phyloP scores from a whole-genome alignment of 768 basidiomycete genomes.

The Russula abietina region DNA sequence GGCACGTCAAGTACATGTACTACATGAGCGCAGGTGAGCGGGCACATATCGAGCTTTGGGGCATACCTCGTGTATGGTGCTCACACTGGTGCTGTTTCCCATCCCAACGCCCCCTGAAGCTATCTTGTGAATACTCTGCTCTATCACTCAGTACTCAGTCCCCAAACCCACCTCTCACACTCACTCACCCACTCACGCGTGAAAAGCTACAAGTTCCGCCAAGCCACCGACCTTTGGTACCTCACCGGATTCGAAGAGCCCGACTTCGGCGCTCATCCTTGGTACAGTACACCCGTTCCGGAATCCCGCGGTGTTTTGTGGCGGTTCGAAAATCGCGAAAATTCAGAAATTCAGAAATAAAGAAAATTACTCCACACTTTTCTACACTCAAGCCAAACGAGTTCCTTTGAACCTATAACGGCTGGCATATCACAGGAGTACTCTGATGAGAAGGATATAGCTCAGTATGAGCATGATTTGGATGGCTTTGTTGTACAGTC shows the following conservation, averaged over 20 bases:
- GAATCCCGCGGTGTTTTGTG: too few species aligned
- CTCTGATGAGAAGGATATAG: too few species aligned
- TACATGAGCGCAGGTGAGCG: slow-evolving; percentile 32
- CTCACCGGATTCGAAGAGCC: slow-evolving; percentile 95
- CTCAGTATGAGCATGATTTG: too few species aligned
- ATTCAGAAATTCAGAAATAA: too few species aligned
- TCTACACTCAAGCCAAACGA: too few species aligned
- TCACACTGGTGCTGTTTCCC: not conserved
- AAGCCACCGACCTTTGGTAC: slow-evolving; percentile 91
- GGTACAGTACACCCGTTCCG: too few species aligned
- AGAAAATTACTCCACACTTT: too few species aligned
- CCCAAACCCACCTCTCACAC: too few species aligned
- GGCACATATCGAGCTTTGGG: not conserved
- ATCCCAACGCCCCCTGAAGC: slow-evolving; percentile 1
- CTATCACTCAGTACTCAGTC: not conserved
- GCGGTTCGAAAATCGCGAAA: too few species aligned
- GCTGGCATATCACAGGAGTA: too few species aligned
- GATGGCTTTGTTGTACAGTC: too few species aligned
- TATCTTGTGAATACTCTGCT: slow-evolving; percentile 17
- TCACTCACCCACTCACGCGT: not conserved
- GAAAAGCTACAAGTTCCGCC: slow-evolving; percentile 87
- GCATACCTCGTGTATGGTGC: not conserved
- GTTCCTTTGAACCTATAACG: too few species aligned
- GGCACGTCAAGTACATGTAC: slow-evolving; percentile 40
- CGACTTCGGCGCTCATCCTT: slow-evolving; percentile 79